Percentiles rank a stretch among this genome's conserved stretches.
phyloP scores from a whole-genome alignment of 768 basidiomycete species.

The Termitomyces sp. region DNA sequence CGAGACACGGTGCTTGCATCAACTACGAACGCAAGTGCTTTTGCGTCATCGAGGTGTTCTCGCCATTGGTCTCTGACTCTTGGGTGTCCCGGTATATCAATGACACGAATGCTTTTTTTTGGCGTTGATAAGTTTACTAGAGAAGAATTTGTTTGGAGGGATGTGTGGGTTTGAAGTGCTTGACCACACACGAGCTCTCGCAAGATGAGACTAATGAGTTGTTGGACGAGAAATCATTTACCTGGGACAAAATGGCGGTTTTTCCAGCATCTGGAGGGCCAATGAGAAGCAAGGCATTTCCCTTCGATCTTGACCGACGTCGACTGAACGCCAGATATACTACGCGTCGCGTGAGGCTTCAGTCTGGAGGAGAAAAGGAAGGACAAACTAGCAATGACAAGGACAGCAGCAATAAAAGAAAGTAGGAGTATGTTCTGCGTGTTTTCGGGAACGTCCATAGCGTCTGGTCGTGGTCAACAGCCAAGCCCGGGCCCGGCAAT shows the following conservation, averaged over 20 bases:
- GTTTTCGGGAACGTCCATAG: neutral
- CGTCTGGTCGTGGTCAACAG: neutral
- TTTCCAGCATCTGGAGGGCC: conserved; percentile 78
- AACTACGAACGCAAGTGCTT: conserved; percentile 70
- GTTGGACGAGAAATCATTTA: conserved; percentile 25
- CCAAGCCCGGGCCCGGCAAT: neutral
- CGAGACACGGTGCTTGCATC: conserved; percentile 76
- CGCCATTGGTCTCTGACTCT: conserved; percentile 69
- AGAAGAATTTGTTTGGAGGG: conserved; percentile 67
- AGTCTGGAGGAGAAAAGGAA: neutral
- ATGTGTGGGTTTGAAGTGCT: conserved; percentile 65
- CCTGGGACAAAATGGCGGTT: conserved; percentile 69
- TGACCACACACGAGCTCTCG: conserved; percentile 62
- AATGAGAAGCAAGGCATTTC: conserved; percentile 66
- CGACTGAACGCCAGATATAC: conserved; percentile 39
- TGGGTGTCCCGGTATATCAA: conserved; percentile 86
- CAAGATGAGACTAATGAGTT: neutral
- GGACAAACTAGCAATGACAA: conserved; percentile 8
- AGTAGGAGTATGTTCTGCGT: conserved; percentile 4
- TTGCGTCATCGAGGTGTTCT: conserved; percentile 57
- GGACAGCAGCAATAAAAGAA: conserved; percentile 9
- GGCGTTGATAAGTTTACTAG: conserved; percentile 35
- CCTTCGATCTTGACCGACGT: conserved; percentile 39
- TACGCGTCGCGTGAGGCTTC: conserved; percentile 14
- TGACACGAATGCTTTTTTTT: conserved; percentile 42